Percentiles rank a stretch among this genome's conserved stretches.
phyloP scores from a whole-genome alignment of 208 protist genomes.

The Phytomonas sp. region DNA sequence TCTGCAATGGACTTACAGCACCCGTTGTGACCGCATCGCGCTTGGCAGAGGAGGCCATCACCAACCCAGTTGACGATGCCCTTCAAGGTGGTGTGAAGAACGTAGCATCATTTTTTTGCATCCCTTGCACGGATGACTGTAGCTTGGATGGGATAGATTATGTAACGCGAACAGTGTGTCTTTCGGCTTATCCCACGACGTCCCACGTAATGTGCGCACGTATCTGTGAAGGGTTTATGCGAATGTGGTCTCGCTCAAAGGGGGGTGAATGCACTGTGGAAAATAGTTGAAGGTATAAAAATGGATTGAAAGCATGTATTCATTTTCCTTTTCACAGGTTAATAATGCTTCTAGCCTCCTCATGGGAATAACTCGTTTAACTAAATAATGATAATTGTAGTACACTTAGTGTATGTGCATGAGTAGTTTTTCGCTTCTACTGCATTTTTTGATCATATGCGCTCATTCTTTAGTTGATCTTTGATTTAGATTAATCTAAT shows the following conservation, averaged over 20 bases:
- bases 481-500: background rate
- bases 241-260: slow-evolving; percentile 14
- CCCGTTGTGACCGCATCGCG: slow-evolving; percentile 46
- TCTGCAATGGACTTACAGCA: slow-evolving; percentile 53
- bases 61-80: slow-evolving; percentile 45
- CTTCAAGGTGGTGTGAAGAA: slow-evolving; percentile 82
- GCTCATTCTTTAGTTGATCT: slow-evolving; percentile 9
- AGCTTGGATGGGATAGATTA: slow-evolving; percentile 73
- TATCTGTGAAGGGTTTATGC: slow-evolving; percentile 63
- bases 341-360: slow-evolving; percentile 1
- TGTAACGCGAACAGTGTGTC: slow-evolving; percentile 54
- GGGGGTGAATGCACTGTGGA: background rate
- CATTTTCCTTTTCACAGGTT: background rate
- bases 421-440: slow-evolving; percentile 12
- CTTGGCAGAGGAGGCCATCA: slow-evolving; percentile 20
- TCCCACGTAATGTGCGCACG: slow-evolving; percentile 73
- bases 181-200: slow-evolving; percentile 69
- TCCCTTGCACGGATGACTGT: slow-evolving; percentile 79
- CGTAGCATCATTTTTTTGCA: slow-evolving; percentile 65
- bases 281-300: background rate
- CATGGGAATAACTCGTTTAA: slow-evolving; percentile 7
- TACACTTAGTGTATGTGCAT: background rate
- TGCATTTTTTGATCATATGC: slow-evolving; percentile 8
- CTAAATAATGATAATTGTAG: slow-evolving; percentile 15
- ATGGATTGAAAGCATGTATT: background rate